Conservation (phyloP, 805 yeast species). For the Isabelozyma heimii region DNA sequence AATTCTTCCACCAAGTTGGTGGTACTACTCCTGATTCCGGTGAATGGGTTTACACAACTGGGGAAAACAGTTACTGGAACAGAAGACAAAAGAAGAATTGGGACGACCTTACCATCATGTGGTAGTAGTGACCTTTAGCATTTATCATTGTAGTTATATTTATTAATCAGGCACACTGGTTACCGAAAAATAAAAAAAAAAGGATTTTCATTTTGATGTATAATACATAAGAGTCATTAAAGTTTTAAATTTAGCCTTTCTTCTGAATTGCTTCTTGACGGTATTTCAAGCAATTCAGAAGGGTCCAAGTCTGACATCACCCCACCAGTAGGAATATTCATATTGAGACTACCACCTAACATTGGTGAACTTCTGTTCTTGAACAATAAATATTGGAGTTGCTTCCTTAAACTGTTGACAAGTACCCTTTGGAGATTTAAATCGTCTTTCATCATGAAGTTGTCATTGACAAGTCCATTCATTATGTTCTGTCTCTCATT, state of each 20-base stretch:
- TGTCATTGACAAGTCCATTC: slow-evolving; percentile 33
- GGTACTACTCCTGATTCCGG: slow-evolving; percentile 35
- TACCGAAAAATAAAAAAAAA: too few species aligned
- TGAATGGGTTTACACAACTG: slow-evolving; percentile 56
- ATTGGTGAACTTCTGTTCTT: slow-evolving; percentile 23
- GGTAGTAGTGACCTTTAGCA: slow-evolving; percentile 37
- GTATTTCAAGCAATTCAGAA: slow-evolving; percentile 21
- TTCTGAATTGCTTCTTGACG: slow-evolving; percentile 28
- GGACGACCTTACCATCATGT: slow-evolving; percentile 52
- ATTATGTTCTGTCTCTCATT: slow-evolving; percentile 28
- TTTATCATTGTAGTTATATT: neutral
- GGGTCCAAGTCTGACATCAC: neutral
- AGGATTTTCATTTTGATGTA: neutral
- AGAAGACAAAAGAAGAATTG: slow-evolving; percentile 65
- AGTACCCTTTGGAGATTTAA: slow-evolving; percentile 43
- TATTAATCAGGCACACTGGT: slow-evolving; percentile 2
- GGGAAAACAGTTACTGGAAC: slow-evolving; percentile 73
- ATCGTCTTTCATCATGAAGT: slow-evolving; percentile 44
- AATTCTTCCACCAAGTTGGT: slow-evolving; percentile 55
- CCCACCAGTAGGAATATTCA: neutral
- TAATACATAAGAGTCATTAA: slow-evolving; percentile 4
- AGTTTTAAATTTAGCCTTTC: slow-evolving; percentile 35
- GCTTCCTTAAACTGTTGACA: slow-evolving; percentile 47
- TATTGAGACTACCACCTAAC: neutral
- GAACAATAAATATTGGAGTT: slow-evolving; percentile 47